phyloP scores from a whole-genome alignment of 148 eudicot genomes.

The Chenopodium formosanum region DNA sequence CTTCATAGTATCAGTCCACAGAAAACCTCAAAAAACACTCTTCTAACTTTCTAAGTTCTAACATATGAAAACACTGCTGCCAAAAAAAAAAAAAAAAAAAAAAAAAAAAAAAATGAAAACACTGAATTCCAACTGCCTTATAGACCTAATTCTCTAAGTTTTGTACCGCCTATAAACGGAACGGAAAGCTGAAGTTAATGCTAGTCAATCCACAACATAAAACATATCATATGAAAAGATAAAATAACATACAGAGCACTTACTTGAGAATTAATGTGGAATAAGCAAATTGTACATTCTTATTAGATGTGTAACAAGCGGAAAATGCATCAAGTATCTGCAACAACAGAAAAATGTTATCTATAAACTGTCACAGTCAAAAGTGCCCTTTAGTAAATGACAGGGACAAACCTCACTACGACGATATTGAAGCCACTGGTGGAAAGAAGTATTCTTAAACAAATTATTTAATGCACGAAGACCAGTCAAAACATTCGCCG shows the following conservation, averaged over 20 bases:
- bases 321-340: slow-evolving; percentile 89
- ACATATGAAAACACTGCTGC: not conserved
- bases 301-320: slow-evolving; percentile 63
- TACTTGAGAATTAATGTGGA: slow-evolving; percentile 93
- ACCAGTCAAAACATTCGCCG: slow-evolving; percentile 77
- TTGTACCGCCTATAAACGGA: not conserved
- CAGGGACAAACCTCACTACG: slow-evolving; percentile 69
- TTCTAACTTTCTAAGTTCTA: no score
- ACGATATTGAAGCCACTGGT: slow-evolving; percentile 68
- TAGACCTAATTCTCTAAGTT: not conserved
- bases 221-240: not conserved
- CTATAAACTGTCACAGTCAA: not conserved
- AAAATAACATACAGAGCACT: slow-evolving; percentile 31
- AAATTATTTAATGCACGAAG: slow-evolving; percentile 75
- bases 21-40: not conserved
- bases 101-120: no score
- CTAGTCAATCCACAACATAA: not conserved
- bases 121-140: not conserved
- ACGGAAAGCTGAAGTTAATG: not conserved
- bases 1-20: not conserved
- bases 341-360: slow-evolving; percentile 20
- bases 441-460: slow-evolving; percentile 60
- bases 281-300: slow-evolving; percentile 81
- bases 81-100: no score
- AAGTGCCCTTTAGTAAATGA: not conserved